Percentiles rank a stretch among this genome's conserved stretches.
Conservation (phyloP, 345 rosid genomes). For the Geranium brycei region DNA sequence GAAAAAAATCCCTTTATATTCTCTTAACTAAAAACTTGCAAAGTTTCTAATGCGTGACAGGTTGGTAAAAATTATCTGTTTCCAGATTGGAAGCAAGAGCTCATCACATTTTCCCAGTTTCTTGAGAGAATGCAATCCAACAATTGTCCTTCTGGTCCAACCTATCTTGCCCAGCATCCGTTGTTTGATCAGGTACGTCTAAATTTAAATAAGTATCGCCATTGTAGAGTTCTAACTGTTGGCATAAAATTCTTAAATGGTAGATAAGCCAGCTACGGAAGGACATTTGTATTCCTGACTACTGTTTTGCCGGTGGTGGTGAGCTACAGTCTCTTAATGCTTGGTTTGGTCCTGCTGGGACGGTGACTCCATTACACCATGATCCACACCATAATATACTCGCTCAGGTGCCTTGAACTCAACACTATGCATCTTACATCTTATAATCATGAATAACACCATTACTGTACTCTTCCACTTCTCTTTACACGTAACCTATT, state of each 20-base stretch:
- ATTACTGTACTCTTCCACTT: background rate
- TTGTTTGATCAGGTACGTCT: constrained; percentile 73
- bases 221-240: constrained; percentile 1
- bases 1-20: background rate
- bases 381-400: constrained; percentile 96
- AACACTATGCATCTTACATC: constrained; percentile 1
- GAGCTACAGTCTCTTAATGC: constrained; percentile 80
- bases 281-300: constrained; percentile 83
- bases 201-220: background rate
- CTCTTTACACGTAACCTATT: background rate
- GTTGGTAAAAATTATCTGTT: constrained; percentile 90
- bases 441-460: background rate
- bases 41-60: constrained; percentile 58
- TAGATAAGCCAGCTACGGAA: constrained; percentile 73
- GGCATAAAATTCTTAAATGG: constrained; percentile 7
- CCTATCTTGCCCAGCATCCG: constrained; percentile 95
- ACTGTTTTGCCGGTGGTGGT: constrained; percentile 91
- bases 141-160: constrained; percentile 31
- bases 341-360: constrained; percentile 96
- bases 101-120: constrained; percentile 77
- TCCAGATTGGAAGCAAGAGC: constrained; percentile 95
- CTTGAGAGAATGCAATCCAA: constrained; percentile 60
- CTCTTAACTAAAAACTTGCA: constrained; percentile 38
- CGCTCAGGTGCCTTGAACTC: constrained; percentile 53
- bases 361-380: constrained; percentile 93